These are phyloP conservation scores for Aleurites moluccanus DNA, from an alignment of 441 rosid species.

Conservation along the genomic window DNA sequence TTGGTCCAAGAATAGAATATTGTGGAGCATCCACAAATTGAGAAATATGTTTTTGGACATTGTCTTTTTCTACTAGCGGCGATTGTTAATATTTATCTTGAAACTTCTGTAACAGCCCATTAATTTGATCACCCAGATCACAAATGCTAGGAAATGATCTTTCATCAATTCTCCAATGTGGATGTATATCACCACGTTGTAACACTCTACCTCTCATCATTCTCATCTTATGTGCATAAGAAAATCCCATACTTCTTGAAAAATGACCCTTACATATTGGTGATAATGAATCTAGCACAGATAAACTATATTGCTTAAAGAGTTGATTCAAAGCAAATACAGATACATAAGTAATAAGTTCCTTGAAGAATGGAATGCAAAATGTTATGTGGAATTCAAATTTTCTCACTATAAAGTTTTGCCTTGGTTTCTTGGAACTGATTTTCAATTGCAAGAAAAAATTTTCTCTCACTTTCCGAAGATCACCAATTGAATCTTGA, in stretches of 20 bases:
- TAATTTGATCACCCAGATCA: too few species aligned
- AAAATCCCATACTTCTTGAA: background rate
- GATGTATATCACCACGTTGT: background rate
- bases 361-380: constrained; percentile 4
- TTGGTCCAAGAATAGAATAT: too few species aligned
- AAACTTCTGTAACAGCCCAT: too few species aligned
- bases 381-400: background rate
- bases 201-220: background rate
- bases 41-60: too few species aligned
- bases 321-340: background rate
- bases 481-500: background rate
- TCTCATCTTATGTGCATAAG: background rate
- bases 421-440: background rate
- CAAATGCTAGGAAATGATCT: background rate
- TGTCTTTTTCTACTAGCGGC: too few species aligned
- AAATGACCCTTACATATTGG: constrained; percentile 5
- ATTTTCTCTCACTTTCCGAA: background rate
- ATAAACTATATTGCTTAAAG: background rate
- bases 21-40: too few species aligned
- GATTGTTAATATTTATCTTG: too few species aligned
- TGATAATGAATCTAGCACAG: background rate
- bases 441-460: constrained; percentile 8
- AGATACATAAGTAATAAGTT: constrained; percentile 5
- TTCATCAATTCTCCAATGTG: background rate
- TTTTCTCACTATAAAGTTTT: background rate